phyloP scores from a whole-genome alignment of 2,329 filamentous ascomycete genomes.

The Gaeumannomyces tritici region DNA sequence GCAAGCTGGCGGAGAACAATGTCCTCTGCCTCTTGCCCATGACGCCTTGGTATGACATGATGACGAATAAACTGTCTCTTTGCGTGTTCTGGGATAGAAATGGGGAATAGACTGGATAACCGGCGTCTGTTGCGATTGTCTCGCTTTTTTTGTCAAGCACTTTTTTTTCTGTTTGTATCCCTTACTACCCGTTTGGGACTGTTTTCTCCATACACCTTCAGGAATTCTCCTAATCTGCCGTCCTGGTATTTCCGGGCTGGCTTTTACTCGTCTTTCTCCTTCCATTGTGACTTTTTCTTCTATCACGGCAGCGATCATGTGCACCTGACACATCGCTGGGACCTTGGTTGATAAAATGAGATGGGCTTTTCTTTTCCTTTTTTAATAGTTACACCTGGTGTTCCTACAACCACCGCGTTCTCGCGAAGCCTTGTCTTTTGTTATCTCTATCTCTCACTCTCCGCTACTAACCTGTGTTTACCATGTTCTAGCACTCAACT shows the following conservation, averaged over 20 bases:
- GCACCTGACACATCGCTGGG: not conserved
- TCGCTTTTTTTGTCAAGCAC: not conserved
- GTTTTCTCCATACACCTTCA: not conserved
- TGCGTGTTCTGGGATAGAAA: not conserved
- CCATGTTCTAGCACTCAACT: not conserved
- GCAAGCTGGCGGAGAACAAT: not conserved
- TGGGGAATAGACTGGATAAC: not conserved
- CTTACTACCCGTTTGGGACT: too few relatives aligned
- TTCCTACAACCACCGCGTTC: not conserved
- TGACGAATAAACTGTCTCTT: not conserved
- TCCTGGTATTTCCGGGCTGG: not conserved
- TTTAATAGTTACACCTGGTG: not conserved
- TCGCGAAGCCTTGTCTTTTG: not conserved
- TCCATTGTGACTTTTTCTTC: not conserved
- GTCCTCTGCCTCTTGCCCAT: not conserved
- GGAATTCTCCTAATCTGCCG: not conserved
- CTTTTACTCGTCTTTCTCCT: too few relatives aligned
- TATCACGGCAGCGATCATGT: not conserved
- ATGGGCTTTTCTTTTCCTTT: not conserved
- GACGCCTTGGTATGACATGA: not conserved
- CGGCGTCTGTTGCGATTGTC: not conserved
- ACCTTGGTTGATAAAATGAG: not conserved
- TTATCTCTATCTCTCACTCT: not conserved
- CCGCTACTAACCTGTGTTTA: not conserved
- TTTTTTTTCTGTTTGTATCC: not conserved